phyloP scores from a whole-genome alignment of 2,329 filamentous ascomycete species.

The Cladobotryum mycophilum region DNA sequence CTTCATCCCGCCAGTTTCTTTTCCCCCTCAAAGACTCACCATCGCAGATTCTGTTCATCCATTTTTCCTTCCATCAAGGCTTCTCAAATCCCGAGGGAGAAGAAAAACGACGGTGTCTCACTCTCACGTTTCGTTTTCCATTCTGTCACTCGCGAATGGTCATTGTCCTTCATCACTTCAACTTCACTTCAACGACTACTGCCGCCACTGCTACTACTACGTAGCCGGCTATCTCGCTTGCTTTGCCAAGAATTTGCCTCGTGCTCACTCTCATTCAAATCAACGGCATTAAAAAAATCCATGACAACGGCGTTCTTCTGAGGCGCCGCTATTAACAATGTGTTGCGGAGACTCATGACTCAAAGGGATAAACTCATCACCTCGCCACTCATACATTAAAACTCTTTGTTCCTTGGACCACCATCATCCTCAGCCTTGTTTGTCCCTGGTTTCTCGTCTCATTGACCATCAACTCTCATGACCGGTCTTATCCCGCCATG shows the following conservation, averaged over 20 bases:
- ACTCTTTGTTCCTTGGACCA: not conserved
- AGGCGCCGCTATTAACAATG: constrained; percentile 6
- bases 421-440: not conserved
- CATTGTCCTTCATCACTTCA: too few species aligned
- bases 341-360: constrained; percentile 6
- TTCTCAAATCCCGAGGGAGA: too few species aligned
- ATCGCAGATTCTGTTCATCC: too few species aligned
- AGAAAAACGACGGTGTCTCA: too few species aligned
- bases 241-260: not conserved
- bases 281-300: not conserved
- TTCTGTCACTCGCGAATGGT: too few species aligned
- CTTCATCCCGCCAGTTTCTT: not conserved
- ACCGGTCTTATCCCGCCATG: constrained; percentile 37
- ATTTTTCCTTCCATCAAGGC: too few species aligned
- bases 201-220: too few species aligned
- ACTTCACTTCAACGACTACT: too few species aligned
- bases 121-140: too few species aligned
- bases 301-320: not conserved
- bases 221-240: not conserved
- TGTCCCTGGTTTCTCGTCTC: constrained; percentile 11
- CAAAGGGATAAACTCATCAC: not conserved
- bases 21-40: not conserved
- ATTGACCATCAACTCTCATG: constrained; percentile 7
- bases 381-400: not conserved
- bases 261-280: not conserved